phyloP scores from a whole-genome alignment of 768 basidiomycete species.

The Leccinum disarticulatum region DNA sequence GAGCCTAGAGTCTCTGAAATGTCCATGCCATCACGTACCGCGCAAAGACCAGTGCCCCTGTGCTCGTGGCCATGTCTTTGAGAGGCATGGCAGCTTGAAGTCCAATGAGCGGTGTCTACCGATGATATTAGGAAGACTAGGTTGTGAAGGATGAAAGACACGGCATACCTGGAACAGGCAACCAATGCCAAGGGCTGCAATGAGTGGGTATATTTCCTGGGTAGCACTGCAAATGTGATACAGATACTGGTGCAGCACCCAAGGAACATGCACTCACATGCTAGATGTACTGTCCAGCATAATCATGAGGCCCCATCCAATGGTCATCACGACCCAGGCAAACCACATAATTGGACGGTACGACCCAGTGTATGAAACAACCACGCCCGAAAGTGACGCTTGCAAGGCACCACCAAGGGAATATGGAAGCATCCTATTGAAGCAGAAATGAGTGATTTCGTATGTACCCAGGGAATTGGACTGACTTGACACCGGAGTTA shows the following conservation, averaged over 20 bases:
- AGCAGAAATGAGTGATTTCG: neutral
- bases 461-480: neutral
- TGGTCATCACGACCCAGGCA: slow-evolving; percentile 28
- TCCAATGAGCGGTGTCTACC: slow-evolving; percentile 33
- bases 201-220: slow-evolving; percentile 34
- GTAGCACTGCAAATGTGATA: slow-evolving; percentile 20
- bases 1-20: neutral
- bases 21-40: slow-evolving; percentile 18
- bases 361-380: slow-evolving; percentile 27
- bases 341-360: slow-evolving; percentile 36
- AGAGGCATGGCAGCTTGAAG: slow-evolving; percentile 48
- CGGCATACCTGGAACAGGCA: slow-evolving; percentile 34
- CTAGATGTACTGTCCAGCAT: slow-evolving; percentile 35
- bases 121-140: neutral
- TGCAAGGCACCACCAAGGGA: slow-evolving; percentile 26
- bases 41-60: slow-evolving; percentile 37
- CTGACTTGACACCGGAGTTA: slow-evolving; percentile 31
- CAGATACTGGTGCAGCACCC: neutral
- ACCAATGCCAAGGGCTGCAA: slow-evolving; percentile 36
- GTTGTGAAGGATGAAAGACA: neutral
- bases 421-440: slow-evolving; percentile 37
- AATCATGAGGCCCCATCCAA: slow-evolving; percentile 39
- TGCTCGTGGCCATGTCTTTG: slow-evolving; percentile 43
- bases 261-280: slow-evolving; percentile 20
- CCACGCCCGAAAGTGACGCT: slow-evolving; percentile 24